These are phyloP conservation scores for Pythium brachiatum DNA, from an alignment of 352 stramenopile species.

Conservation along the genomic window DNA sequence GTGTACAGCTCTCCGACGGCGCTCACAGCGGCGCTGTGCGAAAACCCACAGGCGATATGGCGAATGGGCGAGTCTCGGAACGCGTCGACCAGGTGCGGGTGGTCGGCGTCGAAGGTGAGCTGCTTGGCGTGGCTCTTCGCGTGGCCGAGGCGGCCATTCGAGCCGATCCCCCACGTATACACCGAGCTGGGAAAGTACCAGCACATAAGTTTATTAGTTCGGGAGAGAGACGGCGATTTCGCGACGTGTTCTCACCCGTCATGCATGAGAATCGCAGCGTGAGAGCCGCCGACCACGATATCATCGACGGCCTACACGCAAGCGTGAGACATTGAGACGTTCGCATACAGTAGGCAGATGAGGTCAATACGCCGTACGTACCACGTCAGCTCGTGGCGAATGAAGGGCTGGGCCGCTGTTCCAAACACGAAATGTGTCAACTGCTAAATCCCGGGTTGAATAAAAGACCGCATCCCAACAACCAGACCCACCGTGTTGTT, in stretches of 20 bases:
- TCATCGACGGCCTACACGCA: slow-evolving; percentile 46
- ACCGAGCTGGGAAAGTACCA: slow-evolving; percentile 31
- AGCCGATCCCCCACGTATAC: slow-evolving; percentile 90
- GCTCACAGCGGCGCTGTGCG: slow-evolving; percentile 86
- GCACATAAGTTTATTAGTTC: too few relatives aligned
- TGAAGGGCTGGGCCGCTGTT: slow-evolving; percentile 56
- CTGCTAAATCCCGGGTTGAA: background rate
- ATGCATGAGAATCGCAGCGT: slow-evolving; percentile 81
- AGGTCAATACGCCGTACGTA: slow-evolving; percentile 20
- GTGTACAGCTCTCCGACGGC: slow-evolving; percentile 76
- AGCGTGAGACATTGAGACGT: too few relatives aligned
- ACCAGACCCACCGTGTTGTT: slow-evolving; percentile 52
- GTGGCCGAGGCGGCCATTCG: slow-evolving; percentile 80
- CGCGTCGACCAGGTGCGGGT: slow-evolving; percentile 53
- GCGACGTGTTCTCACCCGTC: slow-evolving; percentile 41
- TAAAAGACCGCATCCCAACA: background rate
- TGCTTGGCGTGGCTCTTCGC: slow-evolving; percentile 44
- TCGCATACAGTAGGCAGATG: too few relatives aligned
- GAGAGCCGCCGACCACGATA: slow-evolving; percentile 76
- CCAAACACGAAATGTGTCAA: background rate
- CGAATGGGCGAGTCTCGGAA: slow-evolving; percentile 46
- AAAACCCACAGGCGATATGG: slow-evolving; percentile 69
- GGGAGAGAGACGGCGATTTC: background rate
- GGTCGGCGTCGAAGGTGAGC: slow-evolving; percentile 63
- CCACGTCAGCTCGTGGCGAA: slow-evolving; percentile 51